These are phyloP conservation scores for Periconia sp. DNA, from an alignment of 2,329 filamentous ascomycete genomes.

Conservation along the genomic window DNA sequence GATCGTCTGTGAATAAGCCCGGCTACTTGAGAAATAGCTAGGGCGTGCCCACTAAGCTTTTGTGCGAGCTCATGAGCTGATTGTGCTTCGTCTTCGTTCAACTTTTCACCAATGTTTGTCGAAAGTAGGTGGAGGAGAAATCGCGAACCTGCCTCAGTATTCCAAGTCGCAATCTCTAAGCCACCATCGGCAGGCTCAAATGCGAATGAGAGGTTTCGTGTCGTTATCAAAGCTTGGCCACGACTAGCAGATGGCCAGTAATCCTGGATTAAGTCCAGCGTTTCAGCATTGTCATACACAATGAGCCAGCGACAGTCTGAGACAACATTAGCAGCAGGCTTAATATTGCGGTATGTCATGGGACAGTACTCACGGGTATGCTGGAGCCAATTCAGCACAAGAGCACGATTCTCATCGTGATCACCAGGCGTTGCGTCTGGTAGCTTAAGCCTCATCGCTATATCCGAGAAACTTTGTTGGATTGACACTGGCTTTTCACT, in stretches of 20 bases:
- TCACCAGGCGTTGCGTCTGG: background rate
- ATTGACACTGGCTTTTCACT: background rate
- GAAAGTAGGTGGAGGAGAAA: too few relatives aligned
- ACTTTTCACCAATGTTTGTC: too few relatives aligned
- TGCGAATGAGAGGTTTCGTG: background rate
- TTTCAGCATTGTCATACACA: background rate
- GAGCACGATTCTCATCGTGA: background rate
- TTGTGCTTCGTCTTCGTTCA: background rate
- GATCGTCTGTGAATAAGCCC: background rate
- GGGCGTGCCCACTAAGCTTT: background rate
- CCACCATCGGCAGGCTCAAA: background rate
- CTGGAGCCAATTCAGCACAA: background rate
- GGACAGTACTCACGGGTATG: background rate
- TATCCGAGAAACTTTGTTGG: background rate
- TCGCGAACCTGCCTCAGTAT: too few relatives aligned
- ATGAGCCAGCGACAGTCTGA: background rate
- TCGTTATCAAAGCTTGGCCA: background rate
- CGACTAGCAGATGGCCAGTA: background rate
- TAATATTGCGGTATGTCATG: too few relatives aligned
- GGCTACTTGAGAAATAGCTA: background rate
- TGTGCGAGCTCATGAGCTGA: background rate
- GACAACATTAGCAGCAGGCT: too few relatives aligned
- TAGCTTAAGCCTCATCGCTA: background rate
- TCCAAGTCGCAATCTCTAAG: background rate
- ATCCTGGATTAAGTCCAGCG: background rate